Conservation (phyloP, 805 yeast species). For the Schwanniomyces vanrijiae region DNA sequence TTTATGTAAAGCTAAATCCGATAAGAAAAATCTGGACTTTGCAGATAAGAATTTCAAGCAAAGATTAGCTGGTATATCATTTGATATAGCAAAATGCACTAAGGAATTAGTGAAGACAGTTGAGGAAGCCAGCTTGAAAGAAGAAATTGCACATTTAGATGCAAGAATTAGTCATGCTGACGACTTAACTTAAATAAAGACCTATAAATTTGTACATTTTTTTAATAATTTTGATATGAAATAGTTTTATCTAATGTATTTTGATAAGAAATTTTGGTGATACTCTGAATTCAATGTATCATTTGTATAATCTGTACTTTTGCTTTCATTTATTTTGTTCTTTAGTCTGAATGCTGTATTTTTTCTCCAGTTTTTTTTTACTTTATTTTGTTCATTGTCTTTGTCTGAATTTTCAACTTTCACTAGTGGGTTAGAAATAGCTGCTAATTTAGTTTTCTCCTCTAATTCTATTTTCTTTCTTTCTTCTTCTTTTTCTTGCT, state of each 20-base stretch:
- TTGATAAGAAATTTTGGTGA: constrained; percentile 35
- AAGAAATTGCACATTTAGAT: constrained; percentile 80
- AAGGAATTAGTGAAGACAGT: constrained; percentile 95
- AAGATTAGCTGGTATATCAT: constrained; percentile 92
- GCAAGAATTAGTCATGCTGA: constrained; percentile 50
- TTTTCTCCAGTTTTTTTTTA: constrained; percentile 31
- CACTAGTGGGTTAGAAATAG: constrained; percentile 14
- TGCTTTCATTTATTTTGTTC: constrained; percentile 1
- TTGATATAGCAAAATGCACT: constrained; percentile 94
- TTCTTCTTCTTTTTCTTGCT: constrained; percentile 14
- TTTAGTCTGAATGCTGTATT: constrained; percentile 21
- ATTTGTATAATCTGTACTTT: constrained; percentile 23
- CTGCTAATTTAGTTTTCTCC: constrained; percentile 5
- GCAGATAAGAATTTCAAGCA: constrained; percentile 92
- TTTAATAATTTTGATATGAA: background rate
- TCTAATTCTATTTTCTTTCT: constrained; percentile 6
- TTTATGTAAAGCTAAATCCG: constrained; percentile 51
- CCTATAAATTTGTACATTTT: background rate
- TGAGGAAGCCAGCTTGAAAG: constrained; percentile 88
- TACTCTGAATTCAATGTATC: constrained; percentile 33
- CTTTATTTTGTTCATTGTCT: constrained; percentile 9
- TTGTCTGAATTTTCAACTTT: constrained; percentile 3
- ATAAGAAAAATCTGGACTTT: constrained; percentile 52
- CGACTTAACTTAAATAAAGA: constrained; percentile 21
- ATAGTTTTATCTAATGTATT: constrained; percentile 24